phyloP scores from a whole-genome alignment of 2,329 filamentous ascomycete genomes.

The Calonectria hongkongensis region DNA sequence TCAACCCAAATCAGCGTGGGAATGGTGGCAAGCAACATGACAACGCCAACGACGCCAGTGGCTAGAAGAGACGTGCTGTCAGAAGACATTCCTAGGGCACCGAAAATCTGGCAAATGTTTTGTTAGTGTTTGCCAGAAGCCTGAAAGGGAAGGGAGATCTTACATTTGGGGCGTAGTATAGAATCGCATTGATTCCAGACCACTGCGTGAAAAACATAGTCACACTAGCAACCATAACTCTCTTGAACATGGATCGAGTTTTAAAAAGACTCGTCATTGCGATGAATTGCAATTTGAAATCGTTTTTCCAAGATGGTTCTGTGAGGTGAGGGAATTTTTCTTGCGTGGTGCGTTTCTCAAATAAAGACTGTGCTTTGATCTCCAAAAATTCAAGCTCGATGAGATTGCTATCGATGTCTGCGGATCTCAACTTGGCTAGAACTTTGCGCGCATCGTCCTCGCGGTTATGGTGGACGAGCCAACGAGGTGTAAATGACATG shows the following conservation, averaged over 20 bases:
- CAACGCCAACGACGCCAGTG: constrained; percentile 82
- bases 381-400: constrained; percentile 86
- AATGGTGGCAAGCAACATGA: constrained; percentile 81
- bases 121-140: neutral
- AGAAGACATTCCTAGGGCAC: constrained; percentile 74
- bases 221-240: constrained; percentile 77
- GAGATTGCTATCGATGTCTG: constrained; percentile 78
- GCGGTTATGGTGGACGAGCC: constrained; percentile 82
- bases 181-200: constrained; percentile 67
- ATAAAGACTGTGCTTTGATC: constrained; percentile 85
- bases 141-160: neutral
- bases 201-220: constrained; percentile 76
- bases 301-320: constrained; percentile 76
- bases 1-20: constrained; percentile 81
- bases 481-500: constrained; percentile 87
- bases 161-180: neutral
- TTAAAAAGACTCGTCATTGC: constrained; percentile 79
- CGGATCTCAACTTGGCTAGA: constrained; percentile 77
- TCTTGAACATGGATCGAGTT: constrained; percentile 79
- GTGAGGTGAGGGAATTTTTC: constrained; percentile 81
- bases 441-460: constrained; percentile 80
- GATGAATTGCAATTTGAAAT: constrained; percentile 80
- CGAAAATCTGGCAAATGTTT: constrained; percentile 82
- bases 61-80: constrained; percentile 76
- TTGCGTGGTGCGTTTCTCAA: constrained; percentile 82